Evolutionary conservation across 306 rosid genomes (phyloP).

Genomic region (Carpinus fangiana): DNA sequence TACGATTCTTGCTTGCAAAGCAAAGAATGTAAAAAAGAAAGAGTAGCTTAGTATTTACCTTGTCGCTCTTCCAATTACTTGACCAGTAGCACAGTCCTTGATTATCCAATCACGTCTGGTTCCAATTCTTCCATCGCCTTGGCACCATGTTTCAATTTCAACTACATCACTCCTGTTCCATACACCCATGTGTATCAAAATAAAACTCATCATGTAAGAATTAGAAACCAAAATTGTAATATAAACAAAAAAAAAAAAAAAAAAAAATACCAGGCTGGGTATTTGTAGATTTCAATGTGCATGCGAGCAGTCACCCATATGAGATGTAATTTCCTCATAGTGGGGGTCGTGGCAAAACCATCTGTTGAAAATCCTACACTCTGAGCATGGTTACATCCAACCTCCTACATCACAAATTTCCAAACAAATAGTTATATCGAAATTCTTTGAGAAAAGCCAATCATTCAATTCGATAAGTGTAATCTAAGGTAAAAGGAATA

Average conservation of each 20-base stretch:
- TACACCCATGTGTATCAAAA: conserved; percentile 8
- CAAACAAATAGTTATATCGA: background rate
- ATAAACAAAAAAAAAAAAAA: background rate
- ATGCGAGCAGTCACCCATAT: conserved; percentile 99
- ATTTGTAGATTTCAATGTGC: conserved; percentile 96
- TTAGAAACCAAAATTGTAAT: conserved; percentile 10
- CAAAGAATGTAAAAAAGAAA: background rate
- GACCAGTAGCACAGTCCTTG: conserved; percentile 65
- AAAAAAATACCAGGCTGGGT: conserved; percentile 79
- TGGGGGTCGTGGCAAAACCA: conserved; percentile 92
- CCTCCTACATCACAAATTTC: conserved; percentile 65
- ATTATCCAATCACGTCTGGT: conserved; percentile 92
- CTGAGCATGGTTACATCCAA: conserved; percentile 97
- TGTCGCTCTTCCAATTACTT: conserved; percentile 95
- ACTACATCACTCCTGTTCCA: conserved; percentile 88
- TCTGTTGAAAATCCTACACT: conserved; percentile 91
- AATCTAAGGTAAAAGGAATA: background rate
- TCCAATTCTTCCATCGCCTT: conserved; percentile 91
- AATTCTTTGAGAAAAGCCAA: background rate
- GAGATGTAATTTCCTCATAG: conserved; percentile 90
- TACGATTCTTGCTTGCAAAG: background rate
- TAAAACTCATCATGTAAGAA: conserved; percentile 20
- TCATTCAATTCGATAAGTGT: background rate
- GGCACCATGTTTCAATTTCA: conserved; percentile 97
- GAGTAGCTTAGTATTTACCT: conserved; percentile 41